Base-by-base conservation (phyloP, 2,329 filamentous ascomycete genomes). In the Aureobasidium sp. region DNA sequence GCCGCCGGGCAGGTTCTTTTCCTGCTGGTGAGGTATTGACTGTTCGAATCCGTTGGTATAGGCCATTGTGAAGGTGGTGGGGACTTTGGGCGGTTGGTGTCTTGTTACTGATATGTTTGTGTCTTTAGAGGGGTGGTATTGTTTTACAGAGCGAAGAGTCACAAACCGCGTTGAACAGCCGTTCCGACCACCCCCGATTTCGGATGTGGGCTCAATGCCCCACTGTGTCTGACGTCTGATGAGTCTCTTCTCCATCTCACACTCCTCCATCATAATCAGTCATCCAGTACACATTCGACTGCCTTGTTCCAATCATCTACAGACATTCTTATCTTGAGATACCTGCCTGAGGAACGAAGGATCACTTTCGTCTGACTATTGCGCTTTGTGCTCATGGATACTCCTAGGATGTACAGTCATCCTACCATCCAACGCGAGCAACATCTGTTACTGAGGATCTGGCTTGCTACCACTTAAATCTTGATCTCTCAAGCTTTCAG, bases 1-100 rank as follows among this genome's bases (percentile, higher is more conserved):
- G 44, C 78, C 78, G 39, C 78, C 78, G 12, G 78, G 78, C 48
- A 81, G 69, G 65, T 80, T 73, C 69, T 78, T 77, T 66, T 80
- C 78, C 68, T 69, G 69, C 67, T 70, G 69, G 68, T 75, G 73
- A 58, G 70, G 70, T 76, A 73, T 76, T 69, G 67, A 67, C 62
- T 72, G 63, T 63, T 64, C 66, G 64, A 64, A 53, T 62, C 64
- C 64, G 56, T 65, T 65, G 59, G 65, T 60, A 37, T 61, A 57
- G 39, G 62, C 63, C 66, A 67, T 67, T 54, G 62, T 66, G 60
- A 54, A 54, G 48, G 42, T 47, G 49, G 37, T 53, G 35, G 44
- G 5, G 15, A 12, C 8, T 27, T 35, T 40, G 37, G 6, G 12
- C 3, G 47, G 27, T 35, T 4, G 35, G 45, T 52, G 29, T 17